A percentile compares a stretch with the other conserved stretches of the same genome.
These are phyloP conservation scores for Iberis amara DNA, from an alignment of 441 rosid species.

Conservation along the genomic window DNA sequence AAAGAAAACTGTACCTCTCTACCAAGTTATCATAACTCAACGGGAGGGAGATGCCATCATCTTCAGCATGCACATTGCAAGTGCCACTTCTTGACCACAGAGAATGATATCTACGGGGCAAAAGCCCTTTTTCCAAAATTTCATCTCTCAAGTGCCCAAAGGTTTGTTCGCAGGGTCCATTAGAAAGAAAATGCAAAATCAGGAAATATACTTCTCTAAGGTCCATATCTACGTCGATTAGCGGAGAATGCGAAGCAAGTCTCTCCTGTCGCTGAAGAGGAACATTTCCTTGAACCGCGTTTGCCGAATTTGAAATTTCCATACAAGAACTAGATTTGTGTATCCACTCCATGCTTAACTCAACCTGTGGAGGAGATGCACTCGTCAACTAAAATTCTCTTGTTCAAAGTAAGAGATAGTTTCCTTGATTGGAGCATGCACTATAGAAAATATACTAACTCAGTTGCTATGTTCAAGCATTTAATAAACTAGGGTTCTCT, in stretches of 20 bases:
- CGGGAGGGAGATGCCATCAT: conserved; percentile 81
- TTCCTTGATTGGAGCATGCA: conserved; percentile 6
- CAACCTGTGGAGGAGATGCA: conserved; percentile 36
- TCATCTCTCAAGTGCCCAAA: conserved; percentile 72
- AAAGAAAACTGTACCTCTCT: conserved; percentile 48
- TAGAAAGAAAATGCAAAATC: conserved; percentile 87
- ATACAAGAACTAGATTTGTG: conserved; percentile 43
- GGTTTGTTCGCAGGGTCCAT: conserved; percentile 79
- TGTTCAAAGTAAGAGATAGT: conserved; percentile 1
- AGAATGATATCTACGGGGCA: conserved; percentile 96
- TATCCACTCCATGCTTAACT: conserved; percentile 61
- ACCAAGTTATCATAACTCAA: conserved; percentile 64
- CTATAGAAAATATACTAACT: neutral
- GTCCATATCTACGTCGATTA: conserved; percentile 56
- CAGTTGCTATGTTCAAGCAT: neutral
- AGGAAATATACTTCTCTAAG: conserved; percentile 88
- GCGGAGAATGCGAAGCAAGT: conserved; percentile 31
- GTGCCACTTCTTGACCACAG: conserved; percentile 76
- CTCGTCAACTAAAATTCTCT: conserved; percentile 17
- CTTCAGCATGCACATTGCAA: conserved; percentile 47
- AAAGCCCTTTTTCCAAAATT: conserved; percentile 82
- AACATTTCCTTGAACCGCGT: conserved; percentile 40
- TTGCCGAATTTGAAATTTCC: conserved; percentile 42
- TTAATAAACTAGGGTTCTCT: conserved; percentile 11
- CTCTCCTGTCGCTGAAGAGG: conserved; percentile 42